Evolutionary conservation across 768 basidiomycete genomes (phyloP).

Genomic region (Xanthoconium stramineum): DNA sequence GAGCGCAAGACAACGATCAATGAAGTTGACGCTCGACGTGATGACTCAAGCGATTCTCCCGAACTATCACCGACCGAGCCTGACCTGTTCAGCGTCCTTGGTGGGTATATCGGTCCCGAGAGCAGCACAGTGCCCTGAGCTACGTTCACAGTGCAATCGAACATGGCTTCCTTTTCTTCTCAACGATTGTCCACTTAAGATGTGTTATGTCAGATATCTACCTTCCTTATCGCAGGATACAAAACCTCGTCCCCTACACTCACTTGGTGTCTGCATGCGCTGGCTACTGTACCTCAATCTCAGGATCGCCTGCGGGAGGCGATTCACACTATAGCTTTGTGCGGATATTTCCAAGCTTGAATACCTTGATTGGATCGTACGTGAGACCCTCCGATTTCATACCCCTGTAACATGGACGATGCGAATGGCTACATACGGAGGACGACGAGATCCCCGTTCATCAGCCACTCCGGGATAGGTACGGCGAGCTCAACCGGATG

Average conservation of each 20-base stretch:
- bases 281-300: conserved; percentile 42
- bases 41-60: conserved; percentile 9
- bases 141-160: conserved; percentile 51
- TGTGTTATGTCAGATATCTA: conserved; percentile 59
- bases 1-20: conserved; percentile 43
- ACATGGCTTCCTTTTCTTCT: conserved; percentile 40
- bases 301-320: conserved; percentile 49
- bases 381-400: conserved; percentile 54
- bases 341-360: conserved; percentile 39
- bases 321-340: conserved; percentile 31
- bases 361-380: conserved; percentile 61
- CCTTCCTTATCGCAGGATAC: conserved; percentile 63
- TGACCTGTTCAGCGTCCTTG: conserved; percentile 53
- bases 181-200: conserved; percentile 57
- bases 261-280: conserved; percentile 61
- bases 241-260: conserved; percentile 59
- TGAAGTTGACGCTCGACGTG: conserved; percentile 23
- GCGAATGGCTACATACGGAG: conserved; percentile 46
- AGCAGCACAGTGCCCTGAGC: neutral
- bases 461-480: conserved; percentile 31
- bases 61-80: conserved; percentile 14
- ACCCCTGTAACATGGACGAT: conserved; percentile 59
- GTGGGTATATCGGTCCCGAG: conserved; percentile 32
- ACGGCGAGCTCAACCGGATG: conserved; percentile 28
- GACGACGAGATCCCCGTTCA: conserved; percentile 52